Percentiles rank a stretch among this genome's conserved stretches.
These are phyloP conservation scores for Oryza meyeriana DNA, from an alignment of 176 grass and related monocot species.

Conservation along the genomic window DNA sequence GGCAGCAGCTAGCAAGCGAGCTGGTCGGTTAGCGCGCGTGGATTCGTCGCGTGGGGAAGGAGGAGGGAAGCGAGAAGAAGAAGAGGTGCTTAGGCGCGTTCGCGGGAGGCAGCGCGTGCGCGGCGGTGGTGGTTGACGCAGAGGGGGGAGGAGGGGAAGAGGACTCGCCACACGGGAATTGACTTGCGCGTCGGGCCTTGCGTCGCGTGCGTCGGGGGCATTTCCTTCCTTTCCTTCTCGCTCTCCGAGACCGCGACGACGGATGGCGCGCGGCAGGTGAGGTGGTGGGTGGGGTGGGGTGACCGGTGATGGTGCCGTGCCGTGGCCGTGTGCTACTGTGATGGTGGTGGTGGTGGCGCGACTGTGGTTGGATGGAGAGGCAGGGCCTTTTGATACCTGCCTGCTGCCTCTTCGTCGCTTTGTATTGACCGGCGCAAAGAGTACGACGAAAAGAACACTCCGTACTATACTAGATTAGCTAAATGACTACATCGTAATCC, in stretches of 20 bases:
- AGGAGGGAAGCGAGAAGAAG: neutral
- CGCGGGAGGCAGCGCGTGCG: neutral
- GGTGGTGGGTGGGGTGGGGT: too few relatives aligned
- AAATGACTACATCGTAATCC: neutral
- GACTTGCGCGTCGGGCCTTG: neutral
- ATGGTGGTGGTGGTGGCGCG: neutral
- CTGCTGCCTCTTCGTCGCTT: neutral
- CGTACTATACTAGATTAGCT: neutral
- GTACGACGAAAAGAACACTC: too few relatives aligned
- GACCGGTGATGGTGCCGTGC: neutral
- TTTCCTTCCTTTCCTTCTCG: neutral
- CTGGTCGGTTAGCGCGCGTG: neutral
- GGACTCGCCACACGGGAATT: slow-evolving; percentile 6
- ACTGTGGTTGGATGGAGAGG: neutral
- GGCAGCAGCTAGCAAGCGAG: neutral
- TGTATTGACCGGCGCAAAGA: neutral
- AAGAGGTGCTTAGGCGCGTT: slow-evolving; percentile 27
- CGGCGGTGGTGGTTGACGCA: slow-evolving; percentile 29
- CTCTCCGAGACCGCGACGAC: neutral
- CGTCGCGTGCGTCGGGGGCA: neutral
- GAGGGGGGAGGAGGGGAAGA: neutral
- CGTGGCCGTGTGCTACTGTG: too few relatives aligned
- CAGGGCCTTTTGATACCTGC: neutral
- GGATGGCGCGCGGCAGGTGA: neutral
- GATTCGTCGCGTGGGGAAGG: neutral